A percentile compares a stretch with the other conserved stretches of the same genome.
Conservation (phyloP, 106 monocot species). For the Allium cepa region DNA sequence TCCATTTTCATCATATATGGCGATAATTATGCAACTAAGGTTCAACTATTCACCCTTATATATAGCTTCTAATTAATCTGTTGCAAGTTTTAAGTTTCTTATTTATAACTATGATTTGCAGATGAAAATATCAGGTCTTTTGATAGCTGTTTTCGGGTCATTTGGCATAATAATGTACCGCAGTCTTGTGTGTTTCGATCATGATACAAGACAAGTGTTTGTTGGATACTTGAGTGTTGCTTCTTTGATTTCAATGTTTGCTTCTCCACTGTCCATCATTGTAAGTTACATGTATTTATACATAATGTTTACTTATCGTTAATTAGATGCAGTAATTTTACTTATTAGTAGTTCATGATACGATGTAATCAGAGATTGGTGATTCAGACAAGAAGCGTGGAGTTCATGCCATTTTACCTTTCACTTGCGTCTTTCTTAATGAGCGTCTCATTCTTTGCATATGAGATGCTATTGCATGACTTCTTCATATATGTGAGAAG, state of each 20-base stretch:
- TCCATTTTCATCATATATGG: too few relatives aligned
- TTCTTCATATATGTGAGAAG: constrained; percentile 69
- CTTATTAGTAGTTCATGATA: too few relatives aligned
- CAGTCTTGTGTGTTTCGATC: constrained; percentile 48
- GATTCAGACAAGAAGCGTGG: constrained; percentile 58
- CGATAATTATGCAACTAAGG: too few relatives aligned
- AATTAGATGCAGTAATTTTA: too few relatives aligned
- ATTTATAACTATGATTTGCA: constrained; percentile 29
- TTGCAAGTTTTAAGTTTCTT: too few relatives aligned
- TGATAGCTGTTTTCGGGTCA: constrained; percentile 32
- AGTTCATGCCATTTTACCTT: constrained; percentile 78
- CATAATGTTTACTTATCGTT: not conserved
- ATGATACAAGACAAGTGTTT: constrained; percentile 37
- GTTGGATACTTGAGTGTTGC: constrained; percentile 83
- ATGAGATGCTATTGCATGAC: constrained; percentile 56
- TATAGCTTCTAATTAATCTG: too few relatives aligned
- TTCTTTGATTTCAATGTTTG: constrained; percentile 90
- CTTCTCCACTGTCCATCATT: constrained; percentile 88
- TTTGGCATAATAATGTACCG: constrained; percentile 54
- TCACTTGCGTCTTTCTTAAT: constrained; percentile 69
- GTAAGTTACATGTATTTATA: constrained; percentile 18
- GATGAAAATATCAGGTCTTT: constrained; percentile 61
- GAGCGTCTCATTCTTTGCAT: constrained; percentile 74
- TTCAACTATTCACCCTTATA: too few relatives aligned
- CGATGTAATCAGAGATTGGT: constrained; percentile 47